Evolutionary conservation across 2,329 filamentous ascomycete species (phyloP).

Genomic region (Hymenoscyphus occultus): DNA sequence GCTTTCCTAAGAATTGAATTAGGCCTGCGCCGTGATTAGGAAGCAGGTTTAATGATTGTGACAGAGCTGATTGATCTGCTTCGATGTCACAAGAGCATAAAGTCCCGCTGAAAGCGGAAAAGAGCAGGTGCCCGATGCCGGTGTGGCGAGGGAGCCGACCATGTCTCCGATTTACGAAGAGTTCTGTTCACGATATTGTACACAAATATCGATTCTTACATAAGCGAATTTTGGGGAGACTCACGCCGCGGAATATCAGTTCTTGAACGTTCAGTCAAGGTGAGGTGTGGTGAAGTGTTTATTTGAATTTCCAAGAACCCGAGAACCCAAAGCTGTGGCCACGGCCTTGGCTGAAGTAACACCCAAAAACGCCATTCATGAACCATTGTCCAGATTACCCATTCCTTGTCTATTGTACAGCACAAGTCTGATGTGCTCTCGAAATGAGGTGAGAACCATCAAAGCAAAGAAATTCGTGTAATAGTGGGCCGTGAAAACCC

Average conservation of each 20-base stretch:
- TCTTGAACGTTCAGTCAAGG: background rate
- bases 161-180: background rate
- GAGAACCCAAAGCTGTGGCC: background rate
- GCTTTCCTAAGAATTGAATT: background rate
- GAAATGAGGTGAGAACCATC: background rate
- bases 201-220: background rate
- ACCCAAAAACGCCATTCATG: background rate
- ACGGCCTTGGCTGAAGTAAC: background rate
- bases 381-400: background rate
- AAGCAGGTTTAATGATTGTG: constrained; percentile 1
- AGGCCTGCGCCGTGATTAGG: constrained; percentile 1
- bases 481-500: background rate
- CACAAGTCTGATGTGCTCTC: background rate
- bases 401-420: background rate
- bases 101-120: background rate
- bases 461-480: background rate
- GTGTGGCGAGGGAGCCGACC: background rate
- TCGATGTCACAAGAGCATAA: constrained; percentile 1
- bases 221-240: background rate
- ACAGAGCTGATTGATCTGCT: background rate
- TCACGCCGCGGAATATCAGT: background rate
- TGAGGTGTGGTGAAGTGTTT: background rate
- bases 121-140: background rate
- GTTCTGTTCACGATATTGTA: background rate
- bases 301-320: constrained; percentile 2